Conservation (phyloP, 1,139 yeast species). For the Taphrina deformans region DNA sequence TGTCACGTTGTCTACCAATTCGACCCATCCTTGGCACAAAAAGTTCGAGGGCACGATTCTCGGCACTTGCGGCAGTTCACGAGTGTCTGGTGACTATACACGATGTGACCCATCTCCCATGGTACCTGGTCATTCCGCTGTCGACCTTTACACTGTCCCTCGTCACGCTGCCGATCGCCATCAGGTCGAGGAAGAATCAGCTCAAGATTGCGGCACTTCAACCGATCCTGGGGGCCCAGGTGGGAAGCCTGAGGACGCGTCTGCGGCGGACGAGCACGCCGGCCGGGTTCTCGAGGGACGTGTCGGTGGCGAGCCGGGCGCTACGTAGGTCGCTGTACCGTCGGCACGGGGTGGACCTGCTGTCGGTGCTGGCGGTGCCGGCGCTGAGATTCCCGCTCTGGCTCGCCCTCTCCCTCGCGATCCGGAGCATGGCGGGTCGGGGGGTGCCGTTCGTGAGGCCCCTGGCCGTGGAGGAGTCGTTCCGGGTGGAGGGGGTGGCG, state of each 20-base stretch:
- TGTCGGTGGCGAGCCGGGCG: neutral
- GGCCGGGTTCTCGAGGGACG: neutral
- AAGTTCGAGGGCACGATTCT: neutral
- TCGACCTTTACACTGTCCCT: slow-evolving; percentile 15
- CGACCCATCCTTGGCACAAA: neutral
- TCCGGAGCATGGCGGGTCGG: slow-evolving; percentile 23
- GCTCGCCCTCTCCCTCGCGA: slow-evolving; percentile 17
- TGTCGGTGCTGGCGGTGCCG: slow-evolving; percentile 16
- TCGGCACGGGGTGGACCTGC: slow-evolving; percentile 5
- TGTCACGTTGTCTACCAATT: neutral
- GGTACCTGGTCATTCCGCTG: slow-evolving; percentile 9
- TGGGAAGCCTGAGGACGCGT: neutral
- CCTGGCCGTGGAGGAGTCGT: neutral
- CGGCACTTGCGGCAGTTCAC: slow-evolving; percentile 4
- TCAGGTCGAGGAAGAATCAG: slow-evolving; percentile 11
- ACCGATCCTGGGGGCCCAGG: slow-evolving; percentile 16
- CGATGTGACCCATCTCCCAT: slow-evolving; percentile 1
- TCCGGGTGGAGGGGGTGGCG: slow-evolving; percentile 3
- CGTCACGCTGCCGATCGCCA: slow-evolving; percentile 26
- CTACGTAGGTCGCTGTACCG: neutral
- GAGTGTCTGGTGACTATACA: slow-evolving; percentile 2
- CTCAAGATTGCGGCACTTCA: slow-evolving; percentile 8
- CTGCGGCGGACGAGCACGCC: neutral
- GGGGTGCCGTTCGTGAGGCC: slow-evolving; percentile 5
- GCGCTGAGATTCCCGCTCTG: slow-evolving; percentile 21